Conservation (phyloP, 495 filamentous ascomycete genomes). For the Xylaria castorea region DNA sequence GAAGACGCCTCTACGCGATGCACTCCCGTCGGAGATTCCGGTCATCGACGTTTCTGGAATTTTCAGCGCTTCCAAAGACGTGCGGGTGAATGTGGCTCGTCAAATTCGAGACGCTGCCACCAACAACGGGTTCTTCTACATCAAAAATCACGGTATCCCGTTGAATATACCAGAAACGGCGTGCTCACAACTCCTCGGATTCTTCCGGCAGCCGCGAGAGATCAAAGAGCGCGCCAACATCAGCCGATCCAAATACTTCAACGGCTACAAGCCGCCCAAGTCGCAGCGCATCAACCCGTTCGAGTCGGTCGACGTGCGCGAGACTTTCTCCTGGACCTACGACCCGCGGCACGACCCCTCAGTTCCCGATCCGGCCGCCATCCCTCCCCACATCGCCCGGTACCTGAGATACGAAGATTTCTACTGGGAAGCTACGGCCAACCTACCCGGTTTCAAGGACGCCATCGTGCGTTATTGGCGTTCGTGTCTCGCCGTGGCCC, state of each 20-base stretch:
- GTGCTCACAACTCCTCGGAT: constrained; percentile 41
- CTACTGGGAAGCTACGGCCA: constrained; percentile 52
- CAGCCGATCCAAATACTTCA: constrained; percentile 33
- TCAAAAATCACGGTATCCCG: constrained; percentile 58
- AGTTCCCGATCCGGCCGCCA: constrained; percentile 35
- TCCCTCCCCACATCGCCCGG: constrained; percentile 41
- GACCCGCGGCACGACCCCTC: constrained; percentile 54
- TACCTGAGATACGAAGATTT: constrained; percentile 46
- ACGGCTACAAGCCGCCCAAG: constrained; percentile 35
- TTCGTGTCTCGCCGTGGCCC: constrained; percentile 52
- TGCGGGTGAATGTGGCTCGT: constrained; percentile 44
- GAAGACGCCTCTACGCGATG: constrained; percentile 46
- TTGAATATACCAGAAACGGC: constrained; percentile 45
- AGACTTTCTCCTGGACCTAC: constrained; percentile 54
- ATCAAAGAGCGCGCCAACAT: constrained; percentile 47
- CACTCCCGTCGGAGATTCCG: constrained; percentile 56
- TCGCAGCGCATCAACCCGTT: constrained; percentile 43
- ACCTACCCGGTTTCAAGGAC: constrained; percentile 54
- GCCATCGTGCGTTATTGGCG: constrained; percentile 53
- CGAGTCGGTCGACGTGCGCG: constrained; percentile 43
- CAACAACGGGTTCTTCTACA: constrained; percentile 58
- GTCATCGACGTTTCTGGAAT: constrained; percentile 53
- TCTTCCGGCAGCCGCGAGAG: constrained; percentile 53
- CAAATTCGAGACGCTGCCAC: constrained; percentile 52
- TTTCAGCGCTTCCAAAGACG: constrained; percentile 42